These are phyloP conservation scores for Fusarium sororula DNA, from an alignment of 2,329 filamentous ascomycete species.

Conservation along the genomic window DNA sequence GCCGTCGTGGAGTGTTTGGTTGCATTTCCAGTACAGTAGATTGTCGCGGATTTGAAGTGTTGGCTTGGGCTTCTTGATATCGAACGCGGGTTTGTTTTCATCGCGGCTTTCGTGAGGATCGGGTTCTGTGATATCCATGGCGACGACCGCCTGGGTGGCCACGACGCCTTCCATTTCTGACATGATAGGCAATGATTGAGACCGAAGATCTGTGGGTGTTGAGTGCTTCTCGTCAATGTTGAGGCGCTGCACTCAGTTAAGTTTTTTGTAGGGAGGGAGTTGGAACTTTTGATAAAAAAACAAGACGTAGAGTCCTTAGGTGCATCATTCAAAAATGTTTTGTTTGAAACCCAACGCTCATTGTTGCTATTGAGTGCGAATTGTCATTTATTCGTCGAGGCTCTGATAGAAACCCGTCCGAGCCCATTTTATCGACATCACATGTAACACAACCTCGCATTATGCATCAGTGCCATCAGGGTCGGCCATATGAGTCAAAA, in stretches of 20 bases:
- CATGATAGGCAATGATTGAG: background rate
- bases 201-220: background rate
- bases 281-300: background rate
- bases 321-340: background rate
- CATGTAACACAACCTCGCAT: slow-evolving; percentile 22
- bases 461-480: background rate
- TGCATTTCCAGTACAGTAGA: slow-evolving; percentile 26
- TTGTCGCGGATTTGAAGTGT: slow-evolving; percentile 20
- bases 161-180: slow-evolving; percentile 12
- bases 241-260: background rate
- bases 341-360: background rate
- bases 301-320: background rate
- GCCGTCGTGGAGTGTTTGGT: slow-evolving; percentile 12
- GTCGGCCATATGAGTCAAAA: slow-evolving; percentile 11
- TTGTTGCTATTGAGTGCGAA: slow-evolving; percentile 2
- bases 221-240: background rate
- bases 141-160: background rate
- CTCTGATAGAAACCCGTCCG: background rate
- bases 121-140: slow-evolving; percentile 6
- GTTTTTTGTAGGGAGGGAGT: background rate
- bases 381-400: slow-evolving; percentile 3
- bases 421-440: slow-evolving; percentile 2
- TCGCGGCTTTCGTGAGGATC: background rate
- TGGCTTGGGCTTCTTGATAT: slow-evolving; percentile 7
- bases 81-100: background rate